These are phyloP conservation scores for Corylus heterophylla DNA, from an alignment of 306 rosid species.

Conservation along the genomic window DNA sequence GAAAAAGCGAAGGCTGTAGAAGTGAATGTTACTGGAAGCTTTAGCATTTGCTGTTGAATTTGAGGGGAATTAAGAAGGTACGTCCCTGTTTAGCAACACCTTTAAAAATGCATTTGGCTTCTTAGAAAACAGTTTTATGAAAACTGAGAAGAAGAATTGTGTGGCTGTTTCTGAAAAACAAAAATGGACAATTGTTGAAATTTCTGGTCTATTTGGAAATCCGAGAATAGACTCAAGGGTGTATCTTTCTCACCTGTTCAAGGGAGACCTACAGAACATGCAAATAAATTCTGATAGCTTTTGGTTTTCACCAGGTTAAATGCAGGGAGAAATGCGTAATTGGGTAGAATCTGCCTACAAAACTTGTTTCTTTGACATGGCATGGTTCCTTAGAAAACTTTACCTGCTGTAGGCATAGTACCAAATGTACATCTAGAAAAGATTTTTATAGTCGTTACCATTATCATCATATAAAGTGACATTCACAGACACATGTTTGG, in stretches of 20 bases:
- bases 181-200: not conserved
- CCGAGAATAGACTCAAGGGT: not conserved
- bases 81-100: no score
- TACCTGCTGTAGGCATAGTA: not conserved
- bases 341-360: not conserved
- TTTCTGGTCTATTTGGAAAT: not conserved
- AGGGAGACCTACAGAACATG: not conserved
- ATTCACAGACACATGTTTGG: not conserved
- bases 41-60: not conserved
- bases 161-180: not conserved
- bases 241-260: not conserved
- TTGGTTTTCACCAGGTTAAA: not conserved
- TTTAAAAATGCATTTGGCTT: no score
- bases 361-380: not conserved
- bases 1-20: slow-evolving; percentile 20
- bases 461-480: not conserved
- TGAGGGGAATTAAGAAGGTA: not conserved
- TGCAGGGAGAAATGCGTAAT: not conserved
- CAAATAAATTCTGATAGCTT: not conserved
- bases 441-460: not conserved
- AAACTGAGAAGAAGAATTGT: no score
- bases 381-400: not conserved
- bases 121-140: no score
- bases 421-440: not conserved
- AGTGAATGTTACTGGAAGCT: not conserved